Percentiles rank a stretch among this genome's conserved stretches.
phyloP scores from a whole-genome alignment of 441 rosid genomes.

The Populus hybrid region DNA sequence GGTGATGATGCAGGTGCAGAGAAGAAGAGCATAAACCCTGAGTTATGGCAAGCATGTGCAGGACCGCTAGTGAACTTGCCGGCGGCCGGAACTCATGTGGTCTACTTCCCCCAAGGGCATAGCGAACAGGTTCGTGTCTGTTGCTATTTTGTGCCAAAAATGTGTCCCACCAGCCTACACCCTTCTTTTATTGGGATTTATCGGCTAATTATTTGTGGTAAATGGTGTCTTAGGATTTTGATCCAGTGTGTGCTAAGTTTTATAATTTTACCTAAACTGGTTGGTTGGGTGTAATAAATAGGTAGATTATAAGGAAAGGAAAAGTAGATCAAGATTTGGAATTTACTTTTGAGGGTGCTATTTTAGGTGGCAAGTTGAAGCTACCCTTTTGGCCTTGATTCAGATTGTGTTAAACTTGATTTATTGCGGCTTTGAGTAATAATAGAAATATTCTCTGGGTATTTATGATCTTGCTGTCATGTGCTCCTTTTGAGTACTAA shows the following conservation, averaged over 20 bases:
- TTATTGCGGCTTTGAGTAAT: neutral
- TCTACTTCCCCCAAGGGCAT: slow-evolving; percentile 80
- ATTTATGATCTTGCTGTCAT: neutral
- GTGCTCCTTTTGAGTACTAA: neutral
- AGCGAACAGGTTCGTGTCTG: slow-evolving; percentile 46
- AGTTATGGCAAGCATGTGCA: slow-evolving; percentile 73
- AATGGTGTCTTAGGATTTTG: neutral
- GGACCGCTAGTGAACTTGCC: slow-evolving; percentile 64
- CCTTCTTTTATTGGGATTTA: neutral
- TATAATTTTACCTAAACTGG: neutral
- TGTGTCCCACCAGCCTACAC: neutral
- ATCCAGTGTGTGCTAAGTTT: neutral
- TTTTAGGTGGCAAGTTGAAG: slow-evolving; percentile 1
- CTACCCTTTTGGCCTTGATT: neutral
- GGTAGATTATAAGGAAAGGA: slow-evolving; percentile 7
- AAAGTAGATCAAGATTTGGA: neutral
- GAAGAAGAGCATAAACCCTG: slow-evolving; percentile 63
- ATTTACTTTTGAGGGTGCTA: neutral
- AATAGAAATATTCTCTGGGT: neutral
- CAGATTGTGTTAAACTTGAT: neutral
- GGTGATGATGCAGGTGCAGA: slow-evolving; percentile 33
- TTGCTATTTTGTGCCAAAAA: neutral
- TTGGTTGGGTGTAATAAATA: slow-evolving; percentile 11
- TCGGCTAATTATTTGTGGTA: neutral
- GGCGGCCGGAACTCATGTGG: slow-evolving; percentile 51